Percentiles rank a stretch among this genome's conserved stretches.
These are phyloP conservation scores for Lupinus albus DNA, from an alignment of 306 rosid genomes.

Conservation along the genomic window DNA sequence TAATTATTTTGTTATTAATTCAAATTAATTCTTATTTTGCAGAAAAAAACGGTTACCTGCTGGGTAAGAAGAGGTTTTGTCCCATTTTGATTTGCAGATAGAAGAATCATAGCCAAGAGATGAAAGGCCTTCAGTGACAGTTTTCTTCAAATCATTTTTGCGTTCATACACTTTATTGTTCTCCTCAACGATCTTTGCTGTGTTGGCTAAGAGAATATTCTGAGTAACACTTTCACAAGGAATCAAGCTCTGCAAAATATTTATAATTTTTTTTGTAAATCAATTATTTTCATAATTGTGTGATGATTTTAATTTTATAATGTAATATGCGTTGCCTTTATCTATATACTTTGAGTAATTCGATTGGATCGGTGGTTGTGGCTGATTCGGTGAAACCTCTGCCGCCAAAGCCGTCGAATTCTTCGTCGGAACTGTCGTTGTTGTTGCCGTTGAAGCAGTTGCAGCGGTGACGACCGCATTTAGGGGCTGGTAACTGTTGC, in stretches of 20 bases:
- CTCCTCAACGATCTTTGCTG: conserved; percentile 76
- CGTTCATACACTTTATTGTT: conserved; percentile 59
- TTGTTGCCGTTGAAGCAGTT: conserved; percentile 81
- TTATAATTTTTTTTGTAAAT: too few relatives aligned
- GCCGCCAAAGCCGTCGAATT: conserved; percentile 65
- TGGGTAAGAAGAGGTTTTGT: conserved; percentile 67
- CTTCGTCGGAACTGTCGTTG: conserved; percentile 91
- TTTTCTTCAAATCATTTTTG: conserved; percentile 72
- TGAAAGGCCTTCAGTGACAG: conserved; percentile 62
- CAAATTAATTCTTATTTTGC: background rate
- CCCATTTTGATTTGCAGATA: conserved; percentile 89
- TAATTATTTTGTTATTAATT: too few relatives aligned
- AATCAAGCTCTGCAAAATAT: conserved; percentile 57
- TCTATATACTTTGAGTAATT: conserved; percentile 67
- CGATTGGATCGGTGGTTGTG: conserved; percentile 55
- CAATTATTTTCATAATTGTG: too few relatives aligned
- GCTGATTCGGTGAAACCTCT: conserved; percentile 51
- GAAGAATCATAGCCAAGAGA: conserved; percentile 81
- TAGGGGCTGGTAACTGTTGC: conserved; percentile 34
- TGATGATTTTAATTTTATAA: too few relatives aligned
- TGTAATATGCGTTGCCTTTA: too few relatives aligned
- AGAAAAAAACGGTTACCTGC: conserved; percentile 49
- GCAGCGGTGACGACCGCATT: conserved; percentile 80
- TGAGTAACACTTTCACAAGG: conserved; percentile 74
- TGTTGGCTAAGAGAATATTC: conserved; percentile 87